phyloP scores from a whole-genome alignment of 805 yeast genomes.

The Candida adriatica region DNA sequence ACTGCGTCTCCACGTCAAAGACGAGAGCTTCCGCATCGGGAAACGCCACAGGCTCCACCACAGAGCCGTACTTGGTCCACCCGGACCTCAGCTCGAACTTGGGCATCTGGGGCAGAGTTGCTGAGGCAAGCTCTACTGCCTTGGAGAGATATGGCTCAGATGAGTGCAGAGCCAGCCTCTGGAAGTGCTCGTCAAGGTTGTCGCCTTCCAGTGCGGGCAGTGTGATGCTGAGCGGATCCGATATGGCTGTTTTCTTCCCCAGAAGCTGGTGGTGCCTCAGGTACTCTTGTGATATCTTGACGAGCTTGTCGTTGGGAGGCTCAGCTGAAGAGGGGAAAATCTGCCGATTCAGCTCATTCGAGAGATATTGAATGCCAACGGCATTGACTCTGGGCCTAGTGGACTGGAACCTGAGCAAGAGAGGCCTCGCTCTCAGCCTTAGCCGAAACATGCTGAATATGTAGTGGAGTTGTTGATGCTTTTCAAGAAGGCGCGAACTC shows the following conservation, averaged over 20 bases:
- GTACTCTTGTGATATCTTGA: constrained; percentile 53
- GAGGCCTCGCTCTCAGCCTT: too few relatives aligned
- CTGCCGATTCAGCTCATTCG: constrained; percentile 49
- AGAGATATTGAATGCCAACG: constrained; percentile 75
- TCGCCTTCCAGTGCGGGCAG: constrained; percentile 72
- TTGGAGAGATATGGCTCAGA: constrained; percentile 54
- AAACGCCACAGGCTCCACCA: constrained; percentile 46
- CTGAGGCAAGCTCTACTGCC: constrained; percentile 36
- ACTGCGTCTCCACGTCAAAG: constrained; percentile 86
- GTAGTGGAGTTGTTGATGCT: too few relatives aligned
- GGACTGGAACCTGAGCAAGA: too few relatives aligned
- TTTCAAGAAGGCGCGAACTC: too few relatives aligned
- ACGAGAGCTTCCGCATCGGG: constrained; percentile 71
- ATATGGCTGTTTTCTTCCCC: constrained; percentile 63
- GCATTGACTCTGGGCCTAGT: constrained; percentile 67
- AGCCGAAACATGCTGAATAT: too few relatives aligned
- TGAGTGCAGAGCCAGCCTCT: constrained; percentile 53
- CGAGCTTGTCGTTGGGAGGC: constrained; percentile 24
- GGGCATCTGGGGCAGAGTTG: constrained; percentile 37
- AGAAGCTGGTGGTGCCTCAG: constrained; percentile 56
- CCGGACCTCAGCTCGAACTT: constrained; percentile 62
- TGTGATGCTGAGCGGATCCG: constrained; percentile 50
- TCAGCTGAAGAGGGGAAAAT: constrained; percentile 35
- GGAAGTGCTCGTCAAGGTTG: constrained; percentile 79
- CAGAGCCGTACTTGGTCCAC: constrained; percentile 67